Evolutionary conservation across 2,329 filamentous ascomycete genomes (phyloP), one percentile per base, ranked within the genome.

Genomic region (Teratosphaeria epicoccoides): DNA sequence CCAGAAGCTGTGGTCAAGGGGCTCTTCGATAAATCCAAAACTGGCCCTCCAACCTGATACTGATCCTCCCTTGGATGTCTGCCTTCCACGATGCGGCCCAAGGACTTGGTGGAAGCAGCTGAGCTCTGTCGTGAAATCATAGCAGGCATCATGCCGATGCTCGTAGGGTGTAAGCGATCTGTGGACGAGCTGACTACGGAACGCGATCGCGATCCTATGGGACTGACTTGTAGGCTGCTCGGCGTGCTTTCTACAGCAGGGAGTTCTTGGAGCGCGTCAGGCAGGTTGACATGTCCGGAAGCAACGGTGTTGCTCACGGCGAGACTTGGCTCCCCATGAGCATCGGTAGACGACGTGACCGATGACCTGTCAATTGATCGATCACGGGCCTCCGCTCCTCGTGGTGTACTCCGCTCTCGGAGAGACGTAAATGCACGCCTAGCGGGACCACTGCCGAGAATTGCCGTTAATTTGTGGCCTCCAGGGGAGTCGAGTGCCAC

Each of bases 301-400:
- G 78, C 84, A 22, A 77, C 71, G 1, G 81, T 75, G 3, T 76
- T 80, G 63, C 77, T 85, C 24, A 88, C 61, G 3, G 79, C 80
- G 2, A 88, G 74, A 56, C 79, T 81, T 1, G 86, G 75, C 40
- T 77, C 76, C 2, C 78, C 78, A 54, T 85, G 82, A 12, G 46
- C 46, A 9, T 43, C 45, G 17, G 23, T 23, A 10, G 74, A 70
- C 49, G 73, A 80, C 22, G 73, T 72, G 49, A 84, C 82, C 2
- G 70, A 79, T 58, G 57, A 77, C 43, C 81, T 75, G 53, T 88
- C 84, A 6, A 81, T 80, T 0, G 84, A 87, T 26, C 75, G 76
- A 4, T 80, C 78, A 29, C 83, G 75, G 11, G 54, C 60, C 29
- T 70, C 66, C 22, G 70, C 67, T 29, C 78, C 75, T 40, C 79